Conservation (phyloP, 1,139 yeast genomes). For the Debaryomyces nepalensis region DNA sequence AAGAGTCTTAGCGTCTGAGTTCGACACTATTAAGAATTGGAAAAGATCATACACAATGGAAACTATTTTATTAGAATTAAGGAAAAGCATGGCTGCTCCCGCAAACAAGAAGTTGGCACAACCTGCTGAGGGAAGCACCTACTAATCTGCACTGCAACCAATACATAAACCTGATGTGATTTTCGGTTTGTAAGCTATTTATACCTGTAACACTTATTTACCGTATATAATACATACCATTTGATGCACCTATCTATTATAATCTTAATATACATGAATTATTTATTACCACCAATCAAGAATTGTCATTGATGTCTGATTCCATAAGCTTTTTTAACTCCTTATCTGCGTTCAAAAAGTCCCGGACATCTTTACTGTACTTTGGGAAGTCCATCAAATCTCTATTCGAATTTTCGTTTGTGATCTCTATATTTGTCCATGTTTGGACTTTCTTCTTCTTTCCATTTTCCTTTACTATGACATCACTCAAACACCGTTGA, state of each 20-base stretch:
- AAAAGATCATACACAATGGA: slow-evolving; percentile 90
- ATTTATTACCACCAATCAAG: not conserved
- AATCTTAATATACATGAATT: slow-evolving; percentile 10
- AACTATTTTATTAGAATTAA: slow-evolving; percentile 80
- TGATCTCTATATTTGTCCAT: slow-evolving; percentile 52
- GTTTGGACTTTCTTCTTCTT: slow-evolving; percentile 29
- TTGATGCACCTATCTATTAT: slow-evolving; percentile 6
- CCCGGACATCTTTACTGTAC: slow-evolving; percentile 35
- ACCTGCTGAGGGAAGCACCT: slow-evolving; percentile 87
- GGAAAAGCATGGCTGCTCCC: slow-evolving; percentile 83
- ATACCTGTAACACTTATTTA: not conserved
- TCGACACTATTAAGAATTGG: slow-evolving; percentile 83
- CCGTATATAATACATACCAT: slow-evolving; percentile 5
- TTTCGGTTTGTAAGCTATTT: not conserved
- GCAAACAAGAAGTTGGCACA: slow-evolving; percentile 84
- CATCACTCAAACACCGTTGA: slow-evolving; percentile 48
- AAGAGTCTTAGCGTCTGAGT: slow-evolving; percentile 59
- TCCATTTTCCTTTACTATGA: slow-evolving; percentile 29
- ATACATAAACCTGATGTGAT: not conserved
- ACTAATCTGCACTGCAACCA: slow-evolving; percentile 28
- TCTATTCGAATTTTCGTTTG: slow-evolving; percentile 41
- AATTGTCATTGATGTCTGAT: slow-evolving; percentile 23
- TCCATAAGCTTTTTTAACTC: slow-evolving; percentile 42
- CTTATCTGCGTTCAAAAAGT: slow-evolving; percentile 44
- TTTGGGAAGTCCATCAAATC: slow-evolving; percentile 29